Base-by-base conservation (phyloP, 331 rosid species). In the Cydonia oblonga region DNA sequence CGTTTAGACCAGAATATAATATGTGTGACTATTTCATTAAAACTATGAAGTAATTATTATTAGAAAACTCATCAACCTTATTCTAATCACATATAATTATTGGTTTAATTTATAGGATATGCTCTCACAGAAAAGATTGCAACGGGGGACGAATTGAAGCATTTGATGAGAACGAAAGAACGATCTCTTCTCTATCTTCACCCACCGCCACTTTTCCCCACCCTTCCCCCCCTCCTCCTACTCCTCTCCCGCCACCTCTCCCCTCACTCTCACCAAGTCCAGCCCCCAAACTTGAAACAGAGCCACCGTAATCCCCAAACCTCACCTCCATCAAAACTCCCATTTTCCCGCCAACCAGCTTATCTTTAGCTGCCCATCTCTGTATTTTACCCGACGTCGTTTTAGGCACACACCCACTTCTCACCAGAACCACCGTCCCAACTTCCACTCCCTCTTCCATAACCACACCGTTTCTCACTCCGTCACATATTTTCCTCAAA, bases 301-400 rank as follows among this genome's bases (percentile, higher is more conserved):
- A 33, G 32, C 13, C 35, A 6, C 11, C 65, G 29, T 53, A 74
- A 8, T 65, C 72, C 18, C 83, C 89, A 67, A 85, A 84, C 28
- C 58, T 20, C 81, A 81, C 64, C 76, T 85, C 87, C 91, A 81
- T 88, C 26, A 92, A 14, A 63, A 85, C 56, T 0, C 52, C 40
- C 90, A 88, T 81, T 78, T 83, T 66, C 2, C 95, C 96, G 2
- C 59, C 78, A 30, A 60, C 67, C 22, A 90, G 79, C 80, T 70
- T 87, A 70, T 90, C 83, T 81, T 75, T 87, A 7, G 89, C 85
- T 10, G 66, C 84, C 88, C 84, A 79, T 76, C 96, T 83, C 52
- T 79, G 85, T 54, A 90, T 68, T 64, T 90, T 92, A 2, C 98
- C 98, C 4, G 93, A 92, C 59, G 96, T 88, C 3, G 98, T 92